Evolutionary conservation across 2,329 filamentous ascomycete species (phyloP), one percentile per base, ranked within the genome.

Genomic region (Fusarium sp.): DNA sequence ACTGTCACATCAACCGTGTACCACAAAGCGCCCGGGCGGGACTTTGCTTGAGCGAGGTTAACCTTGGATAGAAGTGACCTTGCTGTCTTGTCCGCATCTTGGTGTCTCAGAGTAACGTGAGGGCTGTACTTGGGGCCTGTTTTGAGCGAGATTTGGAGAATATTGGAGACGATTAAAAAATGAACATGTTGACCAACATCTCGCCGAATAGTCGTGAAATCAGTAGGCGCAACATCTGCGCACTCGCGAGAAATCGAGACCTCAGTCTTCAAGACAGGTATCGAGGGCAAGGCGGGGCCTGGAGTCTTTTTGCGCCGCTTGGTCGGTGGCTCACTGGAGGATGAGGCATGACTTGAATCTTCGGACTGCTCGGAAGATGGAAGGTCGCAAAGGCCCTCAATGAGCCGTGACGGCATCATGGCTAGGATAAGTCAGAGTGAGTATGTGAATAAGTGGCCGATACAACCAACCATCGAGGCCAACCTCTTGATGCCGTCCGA

Each of bases 1-100:
- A 86, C 64, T 6, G 63, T 62, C 22, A 85, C 62, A 35, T 80
- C 73, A 6, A 82, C 73, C 6, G 68, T 72, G 10, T 76, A 76
- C 83, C 84, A 85, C 1, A 87, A 71, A 8, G 74, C 75, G n/a
- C 82, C 82, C 6, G 78, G 73, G 1, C 64, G 62, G 8, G 59
- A 62, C 31, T 67, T 69, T 59, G 64, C 74, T 71, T 71, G 51
- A 66, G 56, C 72, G 7, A 31, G 20, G 10, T 51, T 46, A 49
- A 46, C 33, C 55, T 65, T 22, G 12, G 73, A 60, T 20, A 81
- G 53, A 9, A 82, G 78, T 1, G 60, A 27, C 12, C 49, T 53
- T 5, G 71, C 67, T 9, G 75, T 36, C 5, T 72, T 63, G 12
- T 73, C 70, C 9, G 68, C 35, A 49, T 83, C 78, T 24, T 73